Evolutionary conservation across 257 asterid genomes (phyloP), one percentile per base, ranked within the genome.

Genomic region (Nicotiana attenuata): DNA sequence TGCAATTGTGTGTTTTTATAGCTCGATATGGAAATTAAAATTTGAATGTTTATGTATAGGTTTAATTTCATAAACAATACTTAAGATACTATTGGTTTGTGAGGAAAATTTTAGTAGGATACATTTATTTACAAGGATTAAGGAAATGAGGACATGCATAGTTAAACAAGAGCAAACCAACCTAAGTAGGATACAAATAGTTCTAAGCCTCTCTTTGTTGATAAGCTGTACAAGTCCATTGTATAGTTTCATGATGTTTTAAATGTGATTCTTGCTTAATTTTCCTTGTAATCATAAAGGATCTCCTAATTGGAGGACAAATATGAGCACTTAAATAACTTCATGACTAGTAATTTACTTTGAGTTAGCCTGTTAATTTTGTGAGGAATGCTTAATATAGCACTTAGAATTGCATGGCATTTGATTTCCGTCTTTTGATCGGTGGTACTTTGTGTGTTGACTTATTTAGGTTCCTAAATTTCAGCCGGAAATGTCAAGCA

Each of bases 401-500:
- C 78, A 71, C 35, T 20, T 45, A 47, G 79, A 73, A 73, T 16
- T 15, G 10, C 50, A 9, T 50, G 61, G 2, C 61, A 1, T 73
- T 50, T 47, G 61, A 73, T 15, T 47, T 73, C 2, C 14, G 52
- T 73, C 61, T 47, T 73, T 50, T 73, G 24, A 73, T 73, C 63
- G 33, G 24, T 24, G 61, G 24, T 73, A 7, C 78, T 45, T 13
- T 71, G 20, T 45, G 3, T 71, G 41, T 15, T 73, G n/a, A 47
- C 61, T 73, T 24, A 50, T 15, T 24, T 50, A 95, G 99, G 99
- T 93, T 88, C 99, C 99, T 19, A 89, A 89, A 87, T 95, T 95
- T 86, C 93, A 91, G 87, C 97, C 94, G 14, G 96, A 92, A 0
- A 78, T 82, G 85, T 95, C 99, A 13, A 88, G 86, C 89, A 91